Base-by-base conservation (phyloP, 2,329 filamentous ascomycete species). In the Malbranchea cinnamomea region DNA sequence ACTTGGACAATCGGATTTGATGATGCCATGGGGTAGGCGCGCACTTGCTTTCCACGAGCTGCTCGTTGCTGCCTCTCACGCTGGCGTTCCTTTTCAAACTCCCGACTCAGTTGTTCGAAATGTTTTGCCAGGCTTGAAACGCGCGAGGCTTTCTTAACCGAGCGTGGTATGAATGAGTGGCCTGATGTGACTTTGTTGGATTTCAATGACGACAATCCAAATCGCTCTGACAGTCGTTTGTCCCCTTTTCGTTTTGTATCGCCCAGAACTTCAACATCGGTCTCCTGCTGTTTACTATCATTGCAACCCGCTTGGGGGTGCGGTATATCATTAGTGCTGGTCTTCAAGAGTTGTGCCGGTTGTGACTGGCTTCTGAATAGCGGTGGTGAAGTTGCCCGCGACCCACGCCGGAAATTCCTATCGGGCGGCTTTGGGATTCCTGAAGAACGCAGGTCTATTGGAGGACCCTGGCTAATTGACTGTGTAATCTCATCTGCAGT, bases 1-100 rank as follows among this genome's bases (percentile, higher is more conserved):
- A 98, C 84, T 52, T 95, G 82, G 10, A 98, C 85, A 36, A 91
- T 87, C 5, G 89, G 85, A 45, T 85, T 89, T n/a, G 87, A 91
- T 11, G 83, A 85, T 23, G 84, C 82, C 40, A 89, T 72, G 12
- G 89, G 87, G 49, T 87, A 87, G 1, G 83, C 82, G 37, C 85
- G 71, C 9, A 82, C 81, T 50, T 73, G 71, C 24, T 71, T 68
- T 48, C 78, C 74, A 46, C 76, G 83, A 26, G 81, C 79, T 15
- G 82, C 80, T 35, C 82, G 66, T 50, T 84, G 78, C 44, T 77
- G 78, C 40, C 81, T 73, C 51, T 95, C 87, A 28, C 80, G 77
- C 41, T 91, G 71, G 25, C 89, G 72, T 55, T 98, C 87, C 45
- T 87, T 92, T 48, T 94, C 84, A 42, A 98, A 98, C 48, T 98